Conservation (phyloP, 495 filamentous ascomycete genomes). For the Xylaria castorea region DNA sequence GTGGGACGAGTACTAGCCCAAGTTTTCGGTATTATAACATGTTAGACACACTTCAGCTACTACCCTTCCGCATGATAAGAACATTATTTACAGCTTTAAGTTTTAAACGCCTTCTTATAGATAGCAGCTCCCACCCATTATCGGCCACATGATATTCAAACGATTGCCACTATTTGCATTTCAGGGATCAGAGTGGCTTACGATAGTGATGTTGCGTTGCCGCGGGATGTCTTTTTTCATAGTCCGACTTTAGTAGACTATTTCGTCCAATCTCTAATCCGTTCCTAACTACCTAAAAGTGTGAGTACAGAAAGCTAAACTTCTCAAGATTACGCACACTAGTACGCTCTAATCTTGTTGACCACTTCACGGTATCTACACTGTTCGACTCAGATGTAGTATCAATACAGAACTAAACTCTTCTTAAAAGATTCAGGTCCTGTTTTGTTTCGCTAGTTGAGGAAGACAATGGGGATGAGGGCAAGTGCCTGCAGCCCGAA, state of each 20-base stretch:
- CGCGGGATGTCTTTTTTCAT: neutral
- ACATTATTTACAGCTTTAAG: neutral
- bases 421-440: neutral
- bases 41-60: neutral
- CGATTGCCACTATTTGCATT: neutral
- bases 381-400: neutral
- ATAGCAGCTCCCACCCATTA: neutral
- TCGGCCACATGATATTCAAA: neutral
- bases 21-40: constrained; percentile 8
- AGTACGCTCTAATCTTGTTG: neutral
- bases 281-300: neutral
- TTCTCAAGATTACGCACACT: neutral
- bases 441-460: neutral
- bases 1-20: neutral
- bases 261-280: neutral
- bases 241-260: neutral
- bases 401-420: neutral
- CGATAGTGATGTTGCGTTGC: neutral
- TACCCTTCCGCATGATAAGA: constrained; percentile 2
- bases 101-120: neutral
- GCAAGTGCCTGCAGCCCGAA: neutral
- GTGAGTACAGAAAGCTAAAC: neutral
- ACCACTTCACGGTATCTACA: neutral
- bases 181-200: constrained; percentile 8
- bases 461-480: neutral